phyloP scores from a whole-genome alignment of 768 basidiomycete genomes.

The Filobasidium wieringae region DNA sequence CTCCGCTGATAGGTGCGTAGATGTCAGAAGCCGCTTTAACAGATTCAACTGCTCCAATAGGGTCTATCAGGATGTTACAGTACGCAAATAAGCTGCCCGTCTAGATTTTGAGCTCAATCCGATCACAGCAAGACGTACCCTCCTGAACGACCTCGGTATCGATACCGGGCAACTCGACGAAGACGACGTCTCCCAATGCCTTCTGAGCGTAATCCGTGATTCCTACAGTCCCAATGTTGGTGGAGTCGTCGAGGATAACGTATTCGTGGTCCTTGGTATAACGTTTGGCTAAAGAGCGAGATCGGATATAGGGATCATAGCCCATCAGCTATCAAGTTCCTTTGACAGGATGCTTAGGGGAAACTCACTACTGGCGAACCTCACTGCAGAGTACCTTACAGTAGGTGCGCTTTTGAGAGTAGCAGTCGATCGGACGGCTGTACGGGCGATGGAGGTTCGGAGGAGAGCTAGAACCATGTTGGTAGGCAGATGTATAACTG shows the following conservation, averaged over 20 bases:
- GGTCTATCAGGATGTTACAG: slow-evolving; percentile 43
- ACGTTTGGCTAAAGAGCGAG: slow-evolving; percentile 49
- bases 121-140: slow-evolving; percentile 47
- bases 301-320: background rate
- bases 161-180: slow-evolving; percentile 69
- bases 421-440: too few species aligned
- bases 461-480: background rate
- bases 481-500: too few species aligned
- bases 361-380: slow-evolving; percentile 10
- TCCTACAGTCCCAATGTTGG: slow-evolving; percentile 63
- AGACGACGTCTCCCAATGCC: slow-evolving; percentile 89
- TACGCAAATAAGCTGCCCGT: background rate
- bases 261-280: slow-evolving; percentile 85
- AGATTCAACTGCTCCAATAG: slow-evolving; percentile 86
- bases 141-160: slow-evolving; percentile 57
- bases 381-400: slow-evolving; percentile 1
- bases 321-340: background rate
- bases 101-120: slow-evolving; percentile 17
- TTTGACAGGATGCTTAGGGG: background rate
- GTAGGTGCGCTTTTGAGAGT: background rate
- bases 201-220: slow-evolving; percentile 89
- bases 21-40: slow-evolving; percentile 96
- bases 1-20: slow-evolving; percentile 86
- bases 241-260: slow-evolving; percentile 62
- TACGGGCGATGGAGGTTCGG: background rate